Base-by-base conservation (phyloP, 331 rosid species). In the Rosa hybrid region DNA sequence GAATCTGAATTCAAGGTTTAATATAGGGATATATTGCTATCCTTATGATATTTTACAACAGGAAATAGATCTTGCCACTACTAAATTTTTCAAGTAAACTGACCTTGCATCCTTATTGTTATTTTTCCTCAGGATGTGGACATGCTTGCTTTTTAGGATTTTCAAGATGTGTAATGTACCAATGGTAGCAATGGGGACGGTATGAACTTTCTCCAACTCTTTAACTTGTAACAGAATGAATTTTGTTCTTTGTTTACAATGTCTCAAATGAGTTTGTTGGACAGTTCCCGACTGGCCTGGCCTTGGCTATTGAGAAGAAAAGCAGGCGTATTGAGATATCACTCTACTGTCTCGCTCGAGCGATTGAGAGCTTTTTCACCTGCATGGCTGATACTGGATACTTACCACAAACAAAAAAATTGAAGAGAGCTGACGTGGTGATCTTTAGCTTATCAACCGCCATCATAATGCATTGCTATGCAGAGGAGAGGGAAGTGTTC, bases 401-500 rank as follows among this genome's bases (percentile, higher is more conserved):
- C 84, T 82, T 96, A 79, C 97, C 88, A 5, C 90, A 25, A n/a
- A 89, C 97, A 27, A 85, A 86, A 71, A 93, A 80, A 60, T 85
- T 96, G 69, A 90, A 88, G 86, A 86, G 99, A 75, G 98, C 92
- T 34, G 98, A 96, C 81, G 91, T 91, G 41, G 76, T 90, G 74
- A 83, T 89, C 80, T 96, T 96, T 87, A 96, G 98, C 91, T 68
- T 91, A 84, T 93, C 99, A 53, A 91, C 97, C 3, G 97, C 97
- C 84, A 91, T 96, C 85, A 92, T 96, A 89, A 90, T 93, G 99
- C 99, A 96, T 75, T 93, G 98, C 83, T 96, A 92, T 73, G 94
- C 97, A 39, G 88, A 89, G 75, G 99, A 96, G 84, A 88, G 99
- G 79, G 97, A 93, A 16, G 99, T 93, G 57, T 85, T 89, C 79